Base-by-base conservation (phyloP, 495 filamentous ascomycete species). In the Apiosordaria backusii region DNA sequence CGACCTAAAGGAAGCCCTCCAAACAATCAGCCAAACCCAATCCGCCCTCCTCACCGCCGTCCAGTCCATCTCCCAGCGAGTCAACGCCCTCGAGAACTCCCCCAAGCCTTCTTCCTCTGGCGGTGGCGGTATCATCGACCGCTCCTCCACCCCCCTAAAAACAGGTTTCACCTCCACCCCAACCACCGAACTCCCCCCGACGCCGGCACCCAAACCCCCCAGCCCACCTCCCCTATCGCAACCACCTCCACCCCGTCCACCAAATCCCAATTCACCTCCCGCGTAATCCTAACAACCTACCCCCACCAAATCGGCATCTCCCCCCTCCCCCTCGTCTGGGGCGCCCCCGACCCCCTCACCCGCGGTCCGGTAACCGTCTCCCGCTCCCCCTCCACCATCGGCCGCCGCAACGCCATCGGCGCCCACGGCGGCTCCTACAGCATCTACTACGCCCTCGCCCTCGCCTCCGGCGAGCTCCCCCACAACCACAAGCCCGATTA, bases 351-450 rank as follows among this genome's bases (percentile, higher is more conserved):
- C 74, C 86, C 91, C 9, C 75, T 82, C 67, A 74, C 85, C 70
- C 84, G 95, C 70, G 95, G 95, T 3, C 95, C 95, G 0, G 90
- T 99, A n/a, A 86, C 97, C 57, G 94, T 97, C 27, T 93, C 91
- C 7, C 86, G 95, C 57, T 85, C 82, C 65, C 82, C 84, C 6
- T 87, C 85, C 62, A 91, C 92, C 7, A 86, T 98, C 67, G 86
- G 93, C 67, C 87, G 89, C 71, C 89, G 95, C 62, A 99, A 99
- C 79, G 94, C 82, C 60, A 81, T 86, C 71, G 84, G 84, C 75
- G 95, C 95, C 63, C 95, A 99, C 73, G 94, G 95, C 54, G 95
- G 95, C 53, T 97, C 93, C n/a, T 99, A 99, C 72, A 92, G 90
- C 70, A 92, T 97, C 71, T 99, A 99, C 78, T 92, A 96, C 75